Conservation (phyloP, 1,284 basidiomycete genomes). For the Fomes fomentarius region DNA sequence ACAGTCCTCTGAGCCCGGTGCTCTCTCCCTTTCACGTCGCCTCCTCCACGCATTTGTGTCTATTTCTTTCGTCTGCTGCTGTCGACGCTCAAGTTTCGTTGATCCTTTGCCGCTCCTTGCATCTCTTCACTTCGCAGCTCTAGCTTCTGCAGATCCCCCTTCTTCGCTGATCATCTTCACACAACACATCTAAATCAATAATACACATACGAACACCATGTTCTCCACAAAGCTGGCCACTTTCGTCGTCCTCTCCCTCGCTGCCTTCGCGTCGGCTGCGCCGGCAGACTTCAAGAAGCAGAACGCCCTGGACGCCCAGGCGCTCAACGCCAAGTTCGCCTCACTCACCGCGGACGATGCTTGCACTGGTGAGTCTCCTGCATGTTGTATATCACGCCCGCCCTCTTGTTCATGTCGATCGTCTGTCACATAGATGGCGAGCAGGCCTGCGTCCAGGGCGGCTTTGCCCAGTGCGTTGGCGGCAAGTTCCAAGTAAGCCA, state of each 20-base stretch:
- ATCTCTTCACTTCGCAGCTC: background rate
- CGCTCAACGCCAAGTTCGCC: constrained; percentile 50
- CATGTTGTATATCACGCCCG: no score
- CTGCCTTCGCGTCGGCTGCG: constrained; percentile 20
- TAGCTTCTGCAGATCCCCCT: background rate
- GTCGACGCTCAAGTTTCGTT: constrained; percentile 5
- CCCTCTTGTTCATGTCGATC: background rate
- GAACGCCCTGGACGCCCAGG: constrained; percentile 52
- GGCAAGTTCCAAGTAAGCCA: constrained; percentile 39
- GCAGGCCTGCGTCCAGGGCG: constrained; percentile 46
- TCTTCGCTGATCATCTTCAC: background rate
- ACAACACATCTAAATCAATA: background rate
- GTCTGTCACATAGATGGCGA: constrained; percentile 37
- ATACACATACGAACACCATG: no score
- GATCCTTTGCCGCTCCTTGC: background rate
- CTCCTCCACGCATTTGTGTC: constrained; percentile 7
- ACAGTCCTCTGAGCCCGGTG: constrained; percentile 21
- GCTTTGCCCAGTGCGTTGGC: constrained; percentile 43
- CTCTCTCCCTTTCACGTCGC: constrained; percentile 8
- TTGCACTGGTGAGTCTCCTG: constrained; percentile 36
- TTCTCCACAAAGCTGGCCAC: constrained; percentile 19
- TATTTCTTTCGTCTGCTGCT: constrained; percentile 4
- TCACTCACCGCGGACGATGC: constrained; percentile 40
- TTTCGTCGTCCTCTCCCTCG: constrained; percentile 20
- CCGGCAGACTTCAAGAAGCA: constrained; percentile 37